A percentile compares a stretch with the other conserved stretches of the same genome.
phyloP scores from a whole-genome alignment of 177 flowering plant genomes.

The Vitis hybrid region DNA sequence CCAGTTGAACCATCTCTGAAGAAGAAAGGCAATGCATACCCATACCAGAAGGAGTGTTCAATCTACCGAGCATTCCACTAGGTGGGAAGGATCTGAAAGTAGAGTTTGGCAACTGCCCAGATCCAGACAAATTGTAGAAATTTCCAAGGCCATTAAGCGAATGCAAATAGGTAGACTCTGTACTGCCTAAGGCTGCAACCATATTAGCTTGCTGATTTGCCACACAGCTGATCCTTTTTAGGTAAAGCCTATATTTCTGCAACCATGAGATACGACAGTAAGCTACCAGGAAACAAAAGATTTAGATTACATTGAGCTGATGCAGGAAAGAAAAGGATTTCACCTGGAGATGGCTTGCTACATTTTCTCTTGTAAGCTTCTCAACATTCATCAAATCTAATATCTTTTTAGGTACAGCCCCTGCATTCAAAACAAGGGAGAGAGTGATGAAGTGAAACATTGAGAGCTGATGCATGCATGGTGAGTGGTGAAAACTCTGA shows the following conservation, averaged over 20 bases:
- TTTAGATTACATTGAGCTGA: not conserved
- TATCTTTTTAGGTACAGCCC: constrained; percentile 52
- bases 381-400: constrained; percentile 43
- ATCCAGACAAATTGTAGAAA: constrained; percentile 26
- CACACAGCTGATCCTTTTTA: constrained; percentile 34
- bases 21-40: constrained; percentile 34
- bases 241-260: constrained; percentile 48
- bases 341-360: constrained; percentile 62
- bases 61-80: constrained; percentile 34
- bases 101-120: constrained; percentile 26
- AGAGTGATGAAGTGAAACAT: not conserved
- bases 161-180: constrained; percentile 32
- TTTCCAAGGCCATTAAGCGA: constrained; percentile 32
- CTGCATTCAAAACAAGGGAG: constrained; percentile 23
- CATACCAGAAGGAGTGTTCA: constrained; percentile 35
- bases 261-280: constrained; percentile 4
- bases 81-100: constrained; percentile 29
- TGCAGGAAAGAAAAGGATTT: not conserved
- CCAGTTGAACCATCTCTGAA: constrained; percentile 25
- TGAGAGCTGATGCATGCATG: too few species aligned
- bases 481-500: too few species aligned
- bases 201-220: constrained; percentile 43
- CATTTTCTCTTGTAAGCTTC: constrained; percentile 27
- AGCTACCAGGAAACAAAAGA: not conserved
- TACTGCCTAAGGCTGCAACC: constrained; percentile 36